Evolutionary conservation across 2,329 filamentous ascomycete genomes (phyloP), one percentile per base, ranked within the genome.

Genomic region (Claviceps monticola): DNA sequence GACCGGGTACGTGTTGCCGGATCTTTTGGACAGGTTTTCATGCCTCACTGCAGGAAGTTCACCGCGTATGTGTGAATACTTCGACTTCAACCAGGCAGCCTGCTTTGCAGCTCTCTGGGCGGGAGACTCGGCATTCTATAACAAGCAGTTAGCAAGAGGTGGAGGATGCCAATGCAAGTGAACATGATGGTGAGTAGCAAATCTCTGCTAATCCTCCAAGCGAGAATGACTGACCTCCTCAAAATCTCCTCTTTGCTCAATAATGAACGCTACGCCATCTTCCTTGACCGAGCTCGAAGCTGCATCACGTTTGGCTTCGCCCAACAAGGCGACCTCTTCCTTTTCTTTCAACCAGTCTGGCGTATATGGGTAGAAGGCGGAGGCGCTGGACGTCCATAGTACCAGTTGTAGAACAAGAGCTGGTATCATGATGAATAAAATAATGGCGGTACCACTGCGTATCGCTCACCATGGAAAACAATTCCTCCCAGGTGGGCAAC

Each of bases 311-410:
- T 54, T 59, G 43, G 57, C 64, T 61, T 51, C 61, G 52, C 42
- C 50, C 14, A 48, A 14, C 4, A 23, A 9, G 16, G 46, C 55
- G 49, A 53, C 52, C 48, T 60, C 58, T 37, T 64, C 61, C 49
- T 63, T 50, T 49, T 66, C 61, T 46, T 60, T 51, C 46, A 61
- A 56, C 68, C 68, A 70, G 51, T 53, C 52, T 8, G 73, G 72
- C 21, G 60, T 61, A 60, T 69, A 76, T 4, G 71, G 71, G 48
- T 64, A 74, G 60, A 79, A 75, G 50, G 76, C 76, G 50, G 70
- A 62, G 51, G 67, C 67, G 48, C 67, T 62, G 41, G 70, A 65
- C 51, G 69, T 65, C 66, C 71, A 76, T 60, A 78, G 60, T 57
- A 72, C 68, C 60, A 79, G 61, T 59, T 72, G 71, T 54, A 73